phyloP scores from a whole-genome alignment of 2,329 filamentous ascomycete genomes.

The Verticillium klebahnii region DNA sequence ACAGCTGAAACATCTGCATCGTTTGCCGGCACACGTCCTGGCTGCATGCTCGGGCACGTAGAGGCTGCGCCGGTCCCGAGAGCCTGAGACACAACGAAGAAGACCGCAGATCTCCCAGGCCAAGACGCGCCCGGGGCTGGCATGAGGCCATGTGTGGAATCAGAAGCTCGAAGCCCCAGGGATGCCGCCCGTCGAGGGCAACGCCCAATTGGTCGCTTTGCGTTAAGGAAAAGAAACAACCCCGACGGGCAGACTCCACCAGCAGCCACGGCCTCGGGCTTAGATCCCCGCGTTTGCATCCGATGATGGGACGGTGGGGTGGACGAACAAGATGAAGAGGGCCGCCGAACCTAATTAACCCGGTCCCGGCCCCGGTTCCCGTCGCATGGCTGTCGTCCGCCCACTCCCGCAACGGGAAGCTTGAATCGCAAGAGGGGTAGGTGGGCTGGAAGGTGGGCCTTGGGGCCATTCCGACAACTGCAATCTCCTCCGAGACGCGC shows the following conservation, averaged over 20 bases:
- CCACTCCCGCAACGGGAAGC: background rate
- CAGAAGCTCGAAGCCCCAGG: background rate
- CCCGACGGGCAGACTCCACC: background rate
- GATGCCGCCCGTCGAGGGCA: background rate
- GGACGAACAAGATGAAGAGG: background rate
- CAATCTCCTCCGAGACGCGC: background rate
- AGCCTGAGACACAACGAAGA: background rate
- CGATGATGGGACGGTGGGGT: background rate
- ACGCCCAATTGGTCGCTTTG: background rate
- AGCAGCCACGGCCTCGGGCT: background rate
- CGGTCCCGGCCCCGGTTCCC: background rate
- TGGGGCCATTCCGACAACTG: background rate
- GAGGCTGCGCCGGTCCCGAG: background rate
- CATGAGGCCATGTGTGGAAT: background rate
- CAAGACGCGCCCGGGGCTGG: background rate
- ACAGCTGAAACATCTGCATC: background rate
- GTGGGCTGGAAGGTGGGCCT: background rate
- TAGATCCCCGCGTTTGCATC: background rate
- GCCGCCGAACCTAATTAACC: background rate
- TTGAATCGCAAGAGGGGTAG: background rate
- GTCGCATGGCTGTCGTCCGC: background rate
- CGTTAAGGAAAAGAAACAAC: background rate
- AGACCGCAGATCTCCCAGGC: background rate
- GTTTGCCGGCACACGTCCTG: background rate
- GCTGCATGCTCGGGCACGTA: background rate